Evolutionary conservation across 2,329 filamentous ascomycete genomes (phyloP), one percentile per base, ranked within the genome.

Genomic region (Exophiala dermatitidis): DNA sequence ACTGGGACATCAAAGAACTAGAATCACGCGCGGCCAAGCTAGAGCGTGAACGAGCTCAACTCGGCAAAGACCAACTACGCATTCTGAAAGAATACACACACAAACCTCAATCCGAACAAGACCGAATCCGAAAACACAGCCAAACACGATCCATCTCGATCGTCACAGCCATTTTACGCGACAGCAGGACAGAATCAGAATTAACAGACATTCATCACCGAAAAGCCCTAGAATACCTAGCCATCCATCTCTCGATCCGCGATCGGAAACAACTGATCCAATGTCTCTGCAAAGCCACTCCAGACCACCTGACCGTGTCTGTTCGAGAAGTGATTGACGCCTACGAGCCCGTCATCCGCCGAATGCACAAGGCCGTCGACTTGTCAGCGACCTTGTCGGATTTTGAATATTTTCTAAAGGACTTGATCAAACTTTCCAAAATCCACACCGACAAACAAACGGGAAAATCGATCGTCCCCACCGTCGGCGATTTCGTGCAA

Each of bases 321-420:
- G 71, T 90, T 45, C 77, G 79, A 31, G 84, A 88, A 53, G 68
- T 76, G 0, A 78, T 90, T 4, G 73, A 77, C 0, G 83, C 84
- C 1, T 88, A 86, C 60, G 86, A 90, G 48, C 85, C 85, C 0
- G 81, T 90, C 54, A 88, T 93, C 52, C 77, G 86, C 26, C 72
- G 76, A 2, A 73, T 90, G 4, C 88, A 91, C 65, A 79, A 86
- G 50, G 78, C 79, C 1, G 78, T 90, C 28, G 84, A 90, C 63
- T 74, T 91, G 4, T 81, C 80, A 33, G 82, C 82, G 37, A 85
- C 87, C 19, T 68, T 91, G 4, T 76, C 77, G 36, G 82, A 87
- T 34, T 72, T 80, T 1, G 82, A 90, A 65, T 73, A 71, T 6
- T 90, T 93, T 63, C 66, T 90, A 26, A 78, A 79, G 4, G 86